Conservation (phyloP, 192 early-diverging fungal genomes). For the Umbelopsis sp. region DNA sequence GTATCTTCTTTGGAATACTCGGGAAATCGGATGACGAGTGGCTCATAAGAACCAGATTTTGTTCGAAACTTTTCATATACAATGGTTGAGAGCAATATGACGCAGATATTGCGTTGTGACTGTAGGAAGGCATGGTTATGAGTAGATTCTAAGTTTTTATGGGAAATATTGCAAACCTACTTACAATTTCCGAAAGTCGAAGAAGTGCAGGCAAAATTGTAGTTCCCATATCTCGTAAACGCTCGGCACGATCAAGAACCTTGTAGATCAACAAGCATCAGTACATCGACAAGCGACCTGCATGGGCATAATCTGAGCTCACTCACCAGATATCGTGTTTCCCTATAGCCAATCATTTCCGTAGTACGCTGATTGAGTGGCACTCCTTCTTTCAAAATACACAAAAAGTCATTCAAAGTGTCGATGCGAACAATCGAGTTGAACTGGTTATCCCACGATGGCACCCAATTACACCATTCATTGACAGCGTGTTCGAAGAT, state of each 20-base stretch:
- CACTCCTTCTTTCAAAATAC: slow-evolving; percentile 28
- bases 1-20: slow-evolving; percentile 75
- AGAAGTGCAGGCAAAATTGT: slow-evolving; percentile 70
- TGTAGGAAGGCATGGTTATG: slow-evolving; percentile 22
- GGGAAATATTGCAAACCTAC: not conserved
- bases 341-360: not conserved
- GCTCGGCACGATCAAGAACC: slow-evolving; percentile 80
- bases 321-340: slow-evolving; percentile 28
- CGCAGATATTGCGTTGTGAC: slow-evolving; percentile 57
- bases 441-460: slow-evolving; percentile 48
- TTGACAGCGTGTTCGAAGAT: slow-evolving; percentile 80
- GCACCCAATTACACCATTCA: slow-evolving; percentile 56
- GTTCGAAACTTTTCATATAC: slow-evolving; percentile 81
- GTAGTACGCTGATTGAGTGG: not conserved
- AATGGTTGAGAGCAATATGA: slow-evolving; percentile 74
- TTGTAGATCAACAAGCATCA: slow-evolving; percentile 25
- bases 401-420: slow-evolving; percentile 72
- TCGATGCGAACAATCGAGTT: slow-evolving; percentile 61
- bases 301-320: not conserved
- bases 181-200: slow-evolving; percentile 71
- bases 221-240: slow-evolving; percentile 69
- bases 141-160: not conserved
- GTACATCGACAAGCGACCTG: not conserved
- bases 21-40: slow-evolving; percentile 70
- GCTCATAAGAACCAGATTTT: slow-evolving; percentile 61